Evolutionary conservation across 2,329 filamentous ascomycete genomes (phyloP), one percentile per base, ranked within the genome.

Genomic region (Xylariaceae sp.): DNA sequence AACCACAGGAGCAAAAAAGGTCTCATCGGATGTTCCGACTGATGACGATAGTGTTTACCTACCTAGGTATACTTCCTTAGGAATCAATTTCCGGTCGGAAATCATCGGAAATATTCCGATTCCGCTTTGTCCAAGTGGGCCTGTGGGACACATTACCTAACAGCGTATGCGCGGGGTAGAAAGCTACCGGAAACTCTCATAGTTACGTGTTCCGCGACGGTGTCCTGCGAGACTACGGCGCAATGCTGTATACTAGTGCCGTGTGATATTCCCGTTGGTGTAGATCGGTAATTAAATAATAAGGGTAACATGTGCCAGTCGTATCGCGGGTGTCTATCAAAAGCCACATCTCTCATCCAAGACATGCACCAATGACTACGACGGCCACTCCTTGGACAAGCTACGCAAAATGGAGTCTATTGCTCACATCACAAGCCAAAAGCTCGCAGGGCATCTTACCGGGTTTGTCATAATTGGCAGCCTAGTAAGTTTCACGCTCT

Each of bases 21-120:
- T n/a, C 45, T 62, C 75, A 54, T 65, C 69, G 12, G 54, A 53
- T 4, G 57, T 66, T 16, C 71, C 73, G 7, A 63, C 62, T 44
- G 59, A n/a, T n/a, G n/a, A n/a, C n/a, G n/a, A n/a, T n/a, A n/a
- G n/a, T n/a, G n/a, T n/a, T n/a, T n/a, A n/a, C n/a, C n/a, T n/a
- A n/a, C n/a, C n/a, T n/a, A n/a, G n/a, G n/a, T n/a, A n/a, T n/a
- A n/a, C n/a, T n/a, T n/a, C n/a, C n/a, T n/a, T n/a, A n/a, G n/a
- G n/a, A n/a, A n/a, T n/a, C n/a, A n/a, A n/a, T 69, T 69, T 64
- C 69, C 36, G 41, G 51, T 44, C 49, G 36, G 50, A 28, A 36
- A 56, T 47, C 34, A 16, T 47, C 53, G 53, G 53, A 33, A 52
- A 36, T 36, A n/a, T 47, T 34, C 53, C 53, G 47, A 52, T 17